Evolutionary conservation across 805 yeast species (phyloP).

Genomic region (Kodamaea leandrae): DNA sequence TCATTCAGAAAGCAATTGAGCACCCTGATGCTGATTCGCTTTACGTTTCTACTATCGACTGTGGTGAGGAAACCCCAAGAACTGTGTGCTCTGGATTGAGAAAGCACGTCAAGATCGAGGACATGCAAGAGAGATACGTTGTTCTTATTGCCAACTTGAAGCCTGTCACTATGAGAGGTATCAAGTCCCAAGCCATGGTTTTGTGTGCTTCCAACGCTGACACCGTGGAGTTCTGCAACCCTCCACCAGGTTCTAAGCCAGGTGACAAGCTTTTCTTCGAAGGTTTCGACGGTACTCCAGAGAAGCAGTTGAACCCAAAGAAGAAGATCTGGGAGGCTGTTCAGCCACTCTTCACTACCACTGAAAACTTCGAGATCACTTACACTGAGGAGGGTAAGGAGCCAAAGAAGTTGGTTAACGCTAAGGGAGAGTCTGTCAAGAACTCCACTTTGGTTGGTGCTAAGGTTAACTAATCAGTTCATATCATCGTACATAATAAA

Average conservation of each 20-base stretch:
- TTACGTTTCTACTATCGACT: slow-evolving; percentile 93
- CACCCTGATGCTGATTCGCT: slow-evolving; percentile 98
- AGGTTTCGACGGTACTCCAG: slow-evolving; percentile 85
- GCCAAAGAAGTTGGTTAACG: slow-evolving; percentile 70
- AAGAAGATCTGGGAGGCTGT: slow-evolving; percentile 96
- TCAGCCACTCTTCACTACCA: slow-evolving; percentile 89
- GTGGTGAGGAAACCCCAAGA: slow-evolving; percentile 98
- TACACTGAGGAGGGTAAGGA: slow-evolving; percentile 80
- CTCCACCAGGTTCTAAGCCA: slow-evolving; percentile 88
- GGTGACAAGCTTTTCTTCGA: slow-evolving; percentile 97
- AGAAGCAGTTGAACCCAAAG: slow-evolving; percentile 92
- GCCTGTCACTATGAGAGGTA: slow-evolving; percentile 98
- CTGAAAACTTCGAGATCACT: slow-evolving; percentile 69
- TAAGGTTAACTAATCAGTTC: slow-evolving; percentile 60
- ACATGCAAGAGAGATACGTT: slow-evolving; percentile 91
- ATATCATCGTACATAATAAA: too few species aligned
- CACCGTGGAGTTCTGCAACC: slow-evolving; percentile 86
- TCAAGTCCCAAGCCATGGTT: slow-evolving; percentile 95
- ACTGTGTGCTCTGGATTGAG: slow-evolving; percentile 97
- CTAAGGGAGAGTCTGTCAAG: slow-evolving; percentile 73
- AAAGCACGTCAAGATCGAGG: slow-evolving; percentile 83
- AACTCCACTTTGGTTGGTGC: slow-evolving; percentile 73
- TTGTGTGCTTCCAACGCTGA: slow-evolving; percentile 81
- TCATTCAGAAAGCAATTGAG: slow-evolving; percentile 91
- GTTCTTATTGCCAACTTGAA: slow-evolving; percentile 93